Percentiles rank a stretch among this genome's conserved stretches.
phyloP scores from a whole-genome alignment of 441 rosid species.

The Rhodomyrtus psidioides region DNA sequence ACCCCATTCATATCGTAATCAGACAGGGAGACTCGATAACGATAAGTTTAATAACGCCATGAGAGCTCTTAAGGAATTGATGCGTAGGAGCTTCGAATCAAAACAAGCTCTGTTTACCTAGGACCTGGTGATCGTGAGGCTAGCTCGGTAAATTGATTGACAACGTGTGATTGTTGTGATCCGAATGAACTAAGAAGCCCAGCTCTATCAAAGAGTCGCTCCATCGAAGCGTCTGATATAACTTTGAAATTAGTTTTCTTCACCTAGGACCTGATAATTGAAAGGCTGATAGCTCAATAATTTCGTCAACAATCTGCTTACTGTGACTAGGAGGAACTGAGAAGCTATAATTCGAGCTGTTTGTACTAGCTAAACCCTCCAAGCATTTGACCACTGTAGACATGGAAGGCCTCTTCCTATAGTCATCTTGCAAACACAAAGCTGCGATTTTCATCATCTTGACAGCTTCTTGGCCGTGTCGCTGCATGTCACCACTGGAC shows the following conservation, averaged over 20 bases:
- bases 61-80: background rate
- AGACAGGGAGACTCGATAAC: background rate
- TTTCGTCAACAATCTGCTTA: background rate
- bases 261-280: background rate
- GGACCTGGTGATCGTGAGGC: background rate
- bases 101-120: background rate
- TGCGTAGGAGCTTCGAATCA: background rate
- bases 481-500: background rate
- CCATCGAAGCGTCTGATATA: background rate
- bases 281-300: background rate
- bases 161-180: background rate
- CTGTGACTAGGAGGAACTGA: background rate
- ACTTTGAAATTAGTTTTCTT: background rate
- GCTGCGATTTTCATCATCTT: constrained; percentile 11
- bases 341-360: background rate
- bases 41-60: background rate
- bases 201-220: background rate
- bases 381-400: constrained; percentile 1
- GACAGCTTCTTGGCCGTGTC: background rate
- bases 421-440: constrained; percentile 19
- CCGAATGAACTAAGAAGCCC: background rate
- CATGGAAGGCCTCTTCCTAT: constrained; percentile 15
- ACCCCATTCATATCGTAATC: background rate
- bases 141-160: background rate
- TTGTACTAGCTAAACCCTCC: background rate